These are phyloP conservation scores for Calonectria montana DNA, from an alignment of 2,329 filamentous ascomycete species.

Conservation along the genomic window DNA sequence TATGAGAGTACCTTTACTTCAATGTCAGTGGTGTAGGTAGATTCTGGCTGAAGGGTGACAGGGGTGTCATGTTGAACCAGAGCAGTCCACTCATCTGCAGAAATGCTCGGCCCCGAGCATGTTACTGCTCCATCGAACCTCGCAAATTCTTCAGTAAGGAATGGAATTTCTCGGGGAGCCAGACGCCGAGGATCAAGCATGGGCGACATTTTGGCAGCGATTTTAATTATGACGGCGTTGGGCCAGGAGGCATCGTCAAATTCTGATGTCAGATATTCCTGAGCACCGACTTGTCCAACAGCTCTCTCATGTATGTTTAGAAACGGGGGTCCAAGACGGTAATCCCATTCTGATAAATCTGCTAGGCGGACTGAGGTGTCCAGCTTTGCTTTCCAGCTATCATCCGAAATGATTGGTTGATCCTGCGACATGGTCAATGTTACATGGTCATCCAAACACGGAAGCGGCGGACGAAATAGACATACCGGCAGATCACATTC, in stretches of 20 bases:
- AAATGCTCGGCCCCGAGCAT: not conserved
- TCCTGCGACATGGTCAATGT: not conserved
- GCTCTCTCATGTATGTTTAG: conserved; percentile 13
- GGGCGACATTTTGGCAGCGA: conserved; percentile 17
- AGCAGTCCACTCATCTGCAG: conserved; percentile 4
- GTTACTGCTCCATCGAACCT: conserved; percentile 13
- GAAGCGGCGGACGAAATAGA: not conserved
- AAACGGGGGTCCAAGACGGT: conserved; percentile 16
- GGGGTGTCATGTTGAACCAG: not conserved
- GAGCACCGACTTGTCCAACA: not conserved
- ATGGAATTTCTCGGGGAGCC: conserved; percentile 9
- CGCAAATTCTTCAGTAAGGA: not conserved
- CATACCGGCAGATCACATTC: conserved; percentile 13
- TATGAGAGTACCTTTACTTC: conserved; percentile 9
- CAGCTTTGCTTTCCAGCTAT: conserved; percentile 12
- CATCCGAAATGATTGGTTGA: not conserved
- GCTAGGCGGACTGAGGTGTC: not conserved
- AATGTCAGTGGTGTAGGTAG: conserved; percentile 9
- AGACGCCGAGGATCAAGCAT: conserved; percentile 17
- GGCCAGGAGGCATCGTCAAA: conserved; percentile 15
- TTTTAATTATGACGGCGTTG: not conserved
- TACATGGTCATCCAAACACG: not conserved
- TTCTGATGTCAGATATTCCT: not conserved
- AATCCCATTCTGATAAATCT: conserved; percentile 18
- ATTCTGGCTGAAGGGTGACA: not conserved